Percentiles rank a stretch among this genome's conserved stretches.
These are phyloP conservation scores for Xylaria venustula DNA, from an alignment of 495 filamentous ascomycete species.

Conservation along the genomic window DNA sequence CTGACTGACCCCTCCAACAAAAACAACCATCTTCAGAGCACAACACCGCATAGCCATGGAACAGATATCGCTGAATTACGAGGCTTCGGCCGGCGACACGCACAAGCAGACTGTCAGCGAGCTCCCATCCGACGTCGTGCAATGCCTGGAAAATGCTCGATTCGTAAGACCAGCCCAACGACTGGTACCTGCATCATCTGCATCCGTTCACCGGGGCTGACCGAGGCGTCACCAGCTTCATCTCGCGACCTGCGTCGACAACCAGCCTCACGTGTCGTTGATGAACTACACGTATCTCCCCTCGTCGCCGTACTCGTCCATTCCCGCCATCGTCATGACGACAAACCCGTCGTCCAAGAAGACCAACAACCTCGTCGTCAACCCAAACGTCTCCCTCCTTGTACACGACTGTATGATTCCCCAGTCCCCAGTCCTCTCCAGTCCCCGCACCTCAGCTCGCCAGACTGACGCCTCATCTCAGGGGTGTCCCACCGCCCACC, in stretches of 20 bases:
- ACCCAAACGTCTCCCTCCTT: conserved; percentile 89
- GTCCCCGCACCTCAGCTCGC: too few species aligned
- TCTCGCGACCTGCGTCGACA: conserved; percentile 80
- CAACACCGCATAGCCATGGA: conserved; percentile 28
- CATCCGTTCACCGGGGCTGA: too few species aligned
- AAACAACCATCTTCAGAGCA: not conserved
- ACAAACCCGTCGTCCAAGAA: conserved; percentile 87
- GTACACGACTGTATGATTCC: conserved; percentile 78
- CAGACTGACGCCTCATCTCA: conserved; percentile 13
- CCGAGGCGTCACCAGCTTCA: conserved; percentile 68
- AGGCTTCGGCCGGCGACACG: conserved; percentile 69
- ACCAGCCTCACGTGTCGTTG: conserved; percentile 88
- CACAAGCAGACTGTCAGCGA: conserved; percentile 65
- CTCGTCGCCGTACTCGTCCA: conserved; percentile 67
- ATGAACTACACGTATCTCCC: conserved; percentile 99
- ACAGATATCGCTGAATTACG: conserved; percentile 66
- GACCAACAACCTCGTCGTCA: conserved; percentile 78
- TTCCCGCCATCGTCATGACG: conserved; percentile 88
- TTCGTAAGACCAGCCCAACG: conserved; percentile 59
- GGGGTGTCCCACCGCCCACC: conserved; percentile 90
- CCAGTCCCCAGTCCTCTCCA: not conserved
- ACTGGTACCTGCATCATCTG: too few species aligned
- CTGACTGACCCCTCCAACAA: not conserved
- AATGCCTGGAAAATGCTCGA: conserved; percentile 89
- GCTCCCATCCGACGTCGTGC: conserved; percentile 79